Base-by-base conservation (phyloP, 768 basidiomycete genomes). In the Suillus brevipes region DNA sequence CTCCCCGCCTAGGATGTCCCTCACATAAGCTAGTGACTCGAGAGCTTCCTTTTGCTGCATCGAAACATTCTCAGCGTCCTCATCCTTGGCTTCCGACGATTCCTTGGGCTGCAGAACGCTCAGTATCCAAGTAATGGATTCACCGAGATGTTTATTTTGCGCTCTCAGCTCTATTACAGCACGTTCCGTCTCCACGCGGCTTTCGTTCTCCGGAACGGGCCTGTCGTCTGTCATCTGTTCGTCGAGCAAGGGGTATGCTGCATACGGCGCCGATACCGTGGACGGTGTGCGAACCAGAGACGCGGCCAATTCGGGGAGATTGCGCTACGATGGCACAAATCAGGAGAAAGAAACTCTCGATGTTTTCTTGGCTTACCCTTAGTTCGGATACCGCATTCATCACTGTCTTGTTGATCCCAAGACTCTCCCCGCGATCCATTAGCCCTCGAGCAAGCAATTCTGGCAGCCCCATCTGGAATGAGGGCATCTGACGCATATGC, bases 371-470 rank as follows among this genome's bases (percentile, higher is more conserved):
- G 50, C 84, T 70, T 69, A 92, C 95, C 77, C 85, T 87, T 47
- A 91, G 77, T 75, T 92, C 92, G 6, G 88, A 85, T 3, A 94
- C 89, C 0, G 92, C 92, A 73, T 84, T 91, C 85, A 90, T 86
- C 23, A 94, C 78, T 0, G 90, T 91, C 76, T 87, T 91, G 74
- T 94, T 94, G 65, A 93, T 90, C n/a, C 91, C 90, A 36, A 93
- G 77, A 65, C 85, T 90, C 77, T 93, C 92, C 34, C 91, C 87
- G 23, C 87, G 82, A 73, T 94, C 91, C 66, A 92, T 69, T 58
- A 94, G 75, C 25, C 90, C 88, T 59, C 89, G 83, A 1, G 92
- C 84, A 67, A 93, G 81, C 70, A 88, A 80, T 70, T 94, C 94
- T 25, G 91, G 86, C 23, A 90, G 76, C 40, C 84, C 86, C 73